A percentile compares a stretch with the other conserved stretches of the same genome.
phyloP scores from a whole-genome alignment of 495 filamentous ascomycete species.

The Margaritispora aquatica region DNA sequence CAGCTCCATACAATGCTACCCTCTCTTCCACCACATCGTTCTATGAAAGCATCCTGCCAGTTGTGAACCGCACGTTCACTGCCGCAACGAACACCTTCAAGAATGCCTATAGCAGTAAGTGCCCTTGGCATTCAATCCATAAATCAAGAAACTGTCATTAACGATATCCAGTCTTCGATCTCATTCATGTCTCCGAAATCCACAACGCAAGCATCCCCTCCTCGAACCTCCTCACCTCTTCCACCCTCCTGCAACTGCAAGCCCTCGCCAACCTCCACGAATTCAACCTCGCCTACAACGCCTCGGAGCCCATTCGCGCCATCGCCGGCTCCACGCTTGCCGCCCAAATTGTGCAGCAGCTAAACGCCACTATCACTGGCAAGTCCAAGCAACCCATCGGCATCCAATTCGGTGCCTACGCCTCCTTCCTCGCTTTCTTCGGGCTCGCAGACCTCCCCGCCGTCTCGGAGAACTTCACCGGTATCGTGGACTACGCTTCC shows the following conservation, averaged over 20 bases:
- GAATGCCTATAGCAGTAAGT: slow-evolving; percentile 19
- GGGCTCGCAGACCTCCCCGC: slow-evolving; percentile 56
- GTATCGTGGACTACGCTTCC: slow-evolving; percentile 61
- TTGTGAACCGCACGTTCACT: slow-evolving; percentile 19
- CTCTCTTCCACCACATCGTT: slow-evolving; percentile 14
- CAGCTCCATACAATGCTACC: slow-evolving; percentile 12
- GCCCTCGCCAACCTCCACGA: slow-evolving; percentile 62
- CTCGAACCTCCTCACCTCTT: slow-evolving; percentile 33
- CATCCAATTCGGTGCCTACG: slow-evolving; percentile 65
- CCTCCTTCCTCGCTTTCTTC: slow-evolving; percentile 68
- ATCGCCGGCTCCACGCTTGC: slow-evolving; percentile 47
- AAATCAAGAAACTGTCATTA: too few species aligned
- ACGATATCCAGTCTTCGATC: slow-evolving; percentile 61
- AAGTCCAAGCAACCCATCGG: slow-evolving; percentile 49
- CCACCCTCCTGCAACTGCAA: slow-evolving; percentile 50
- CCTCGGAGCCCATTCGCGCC: slow-evolving; percentile 36
- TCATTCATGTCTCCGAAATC: slow-evolving; percentile 63
- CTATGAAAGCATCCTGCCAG: slow-evolving; percentile 25
- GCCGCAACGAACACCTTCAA: slow-evolving; percentile 18
- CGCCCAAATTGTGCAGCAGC: slow-evolving; percentile 47
- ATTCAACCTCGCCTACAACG: slow-evolving; percentile 55
- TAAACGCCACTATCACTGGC: slow-evolving; percentile 50
- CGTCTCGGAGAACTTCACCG: slow-evolving; percentile 55
- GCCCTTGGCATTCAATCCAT: too few species aligned
- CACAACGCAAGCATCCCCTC: slow-evolving; percentile 53